These are phyloP conservation scores for Aspergillus udagawae DNA, from an alignment of 2,329 filamentous ascomycete genomes.

Conservation along the genomic window DNA sequence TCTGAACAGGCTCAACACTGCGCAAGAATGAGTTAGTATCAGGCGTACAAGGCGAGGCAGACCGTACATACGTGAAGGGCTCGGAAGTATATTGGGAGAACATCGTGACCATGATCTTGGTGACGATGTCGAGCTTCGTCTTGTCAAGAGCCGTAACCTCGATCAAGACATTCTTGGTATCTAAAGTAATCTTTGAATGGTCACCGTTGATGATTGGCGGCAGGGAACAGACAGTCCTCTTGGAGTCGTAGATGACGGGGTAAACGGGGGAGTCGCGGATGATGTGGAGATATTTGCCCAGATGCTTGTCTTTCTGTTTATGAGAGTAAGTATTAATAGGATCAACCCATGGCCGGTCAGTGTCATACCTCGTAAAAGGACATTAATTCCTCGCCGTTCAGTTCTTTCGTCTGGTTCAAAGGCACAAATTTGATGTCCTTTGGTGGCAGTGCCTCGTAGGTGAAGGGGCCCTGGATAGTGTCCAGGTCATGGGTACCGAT, in stretches of 20 bases:
- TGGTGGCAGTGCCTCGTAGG: conserved; percentile 89
- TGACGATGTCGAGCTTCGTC: conserved; percentile 94
- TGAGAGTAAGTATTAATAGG: conserved; percentile 10
- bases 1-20: conserved; percentile 81
- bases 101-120: conserved; percentile 95
- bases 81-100: conserved; percentile 89
- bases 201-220: conserved; percentile 98
- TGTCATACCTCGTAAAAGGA: conserved; percentile 69
- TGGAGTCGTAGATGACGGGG: conserved; percentile 89
- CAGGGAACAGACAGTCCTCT: conserved; percentile 82
- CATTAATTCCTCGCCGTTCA: conserved; percentile 89
- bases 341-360: neutral
- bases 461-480: conserved; percentile 89
- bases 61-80: conserved; percentile 63
- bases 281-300: conserved; percentile 87
- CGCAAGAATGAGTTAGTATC: conserved; percentile 4
- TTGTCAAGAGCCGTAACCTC: conserved; percentile 94
- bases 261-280: conserved; percentile 92
- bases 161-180: conserved; percentile 93
- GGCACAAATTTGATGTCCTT: conserved; percentile 87
- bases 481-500: conserved; percentile 97
- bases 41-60: neutral
- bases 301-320: conserved; percentile 75
- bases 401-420: conserved; percentile 83
- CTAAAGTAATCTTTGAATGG: conserved; percentile 88